Evolutionary conservation across 2,329 filamentous ascomycete species (phyloP), one percentile per base, ranked within the genome.

Genomic region (Phaeosphaeria sp.): DNA sequence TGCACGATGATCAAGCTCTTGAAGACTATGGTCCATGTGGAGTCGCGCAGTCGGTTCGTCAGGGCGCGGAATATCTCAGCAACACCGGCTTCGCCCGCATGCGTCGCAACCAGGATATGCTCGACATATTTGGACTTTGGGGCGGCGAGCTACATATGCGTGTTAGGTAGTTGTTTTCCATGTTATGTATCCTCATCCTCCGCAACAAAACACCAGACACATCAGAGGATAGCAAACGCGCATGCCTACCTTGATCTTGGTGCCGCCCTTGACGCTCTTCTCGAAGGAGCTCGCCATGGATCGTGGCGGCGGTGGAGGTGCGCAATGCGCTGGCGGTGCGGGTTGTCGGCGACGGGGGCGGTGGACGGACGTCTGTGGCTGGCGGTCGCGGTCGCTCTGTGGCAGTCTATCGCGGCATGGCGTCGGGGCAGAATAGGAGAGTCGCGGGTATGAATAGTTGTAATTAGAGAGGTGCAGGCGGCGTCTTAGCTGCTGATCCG

Each of bases 71-170:
- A 98, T 73, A 99, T 91, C 81, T 99, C 95, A 59, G 90, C 94
- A 59, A 99, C 92, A 66, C 94, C 95, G 53, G 92, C 91, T 80
- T 99, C 95, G 68, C 93, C 95, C 21, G 93, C 90, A 80, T 97
- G 92, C 39, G 95, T 99, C 63, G 95, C 94, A 66, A 97, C 86
- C 56, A 99, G 86, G 74, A 99, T 97, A 76, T 97, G 93, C 79
- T 99, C 95, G 82, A 99, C 96, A 82, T 98, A 99, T 81, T 99
- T 99, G 55, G 94, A 95, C 82, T 99, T 99, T 51, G 95, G 95
- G 61, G 95, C 92, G 67, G 95, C 95, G 80, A 93, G 91, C 92
- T 96, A 73, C 49, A 56, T 22, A 44, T 30, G 39, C 49, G 45
- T 53, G 59, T 70, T 56, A 68, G 68, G 49, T 25, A 6, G 17